Evolutionary conservation across 305 asterid genomes (phyloP).

Genomic region (Solanum hybrid): DNA sequence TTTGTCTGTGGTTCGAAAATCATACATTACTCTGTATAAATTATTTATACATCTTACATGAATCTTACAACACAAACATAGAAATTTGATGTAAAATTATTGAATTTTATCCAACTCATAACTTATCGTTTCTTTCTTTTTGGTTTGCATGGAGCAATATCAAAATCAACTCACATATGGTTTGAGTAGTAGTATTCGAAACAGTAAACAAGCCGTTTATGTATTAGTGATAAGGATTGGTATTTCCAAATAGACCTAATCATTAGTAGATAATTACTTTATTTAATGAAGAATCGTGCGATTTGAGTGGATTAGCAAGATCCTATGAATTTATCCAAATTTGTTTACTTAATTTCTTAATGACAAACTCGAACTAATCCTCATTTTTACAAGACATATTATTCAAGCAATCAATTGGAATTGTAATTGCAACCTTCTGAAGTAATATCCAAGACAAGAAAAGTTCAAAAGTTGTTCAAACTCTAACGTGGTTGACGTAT

Average conservation of each 20-base stretch:
- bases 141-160: neutral
- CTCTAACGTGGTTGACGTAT: conserved; percentile 22
- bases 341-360: neutral
- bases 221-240: too few species aligned
- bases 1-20: neutral
- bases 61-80: too few species aligned
- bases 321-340: neutral
- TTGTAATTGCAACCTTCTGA: neutral
- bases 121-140: neutral
- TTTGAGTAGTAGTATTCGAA: neutral
- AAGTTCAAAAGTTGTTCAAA: neutral
- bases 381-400: neutral
- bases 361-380: neutral
- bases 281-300: neutral
- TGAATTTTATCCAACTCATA: too few species aligned
- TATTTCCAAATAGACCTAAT: too few species aligned
- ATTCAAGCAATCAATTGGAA: neutral
- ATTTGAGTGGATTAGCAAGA: neutral
- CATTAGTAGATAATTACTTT: neutral
- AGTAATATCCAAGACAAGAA: neutral
- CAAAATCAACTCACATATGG: neutral
- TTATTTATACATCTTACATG: neutral
- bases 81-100: too few species aligned
- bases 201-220: neutral
- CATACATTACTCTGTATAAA: neutral